These are phyloP conservation scores for Macroventuria anomochaeta DNA, from an alignment of 2,329 filamentous ascomycete species.

Conservation along the genomic window DNA sequence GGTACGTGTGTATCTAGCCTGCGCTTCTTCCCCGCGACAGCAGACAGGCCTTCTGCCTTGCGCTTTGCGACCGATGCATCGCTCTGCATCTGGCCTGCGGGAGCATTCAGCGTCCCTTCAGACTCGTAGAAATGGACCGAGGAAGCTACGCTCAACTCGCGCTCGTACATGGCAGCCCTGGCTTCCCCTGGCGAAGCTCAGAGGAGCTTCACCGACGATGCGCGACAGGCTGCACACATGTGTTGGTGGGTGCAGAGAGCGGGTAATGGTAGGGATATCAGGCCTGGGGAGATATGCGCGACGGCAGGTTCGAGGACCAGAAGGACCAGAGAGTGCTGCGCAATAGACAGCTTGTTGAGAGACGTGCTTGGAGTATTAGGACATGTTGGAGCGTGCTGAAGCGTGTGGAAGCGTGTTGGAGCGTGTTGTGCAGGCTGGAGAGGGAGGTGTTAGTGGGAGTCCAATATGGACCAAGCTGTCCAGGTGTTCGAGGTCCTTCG, in stretches of 20 bases:
- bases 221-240: conserved; percentile 40
- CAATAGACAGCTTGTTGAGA: not conserved
- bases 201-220: conserved; percentile 37
- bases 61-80: conserved; percentile 38
- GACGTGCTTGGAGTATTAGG: not conserved
- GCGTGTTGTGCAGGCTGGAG: not conserved
- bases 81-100: conserved; percentile 20
- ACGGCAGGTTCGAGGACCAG: not conserved
- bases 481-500: not conserved
- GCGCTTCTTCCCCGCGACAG: conserved; percentile 40
- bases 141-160: conserved; percentile 44
- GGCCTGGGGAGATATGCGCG: not conserved
- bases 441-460: not conserved
- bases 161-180: conserved; percentile 40
- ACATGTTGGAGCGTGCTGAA: not conserved
- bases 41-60: conserved; percentile 40
- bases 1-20: conserved; percentile 29
- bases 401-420: not conserved
- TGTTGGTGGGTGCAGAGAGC: conserved; percentile 10
- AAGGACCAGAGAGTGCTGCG: not conserved
- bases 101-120: conserved; percentile 28
- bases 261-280: not conserved
- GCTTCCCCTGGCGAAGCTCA: conserved; percentile 37
- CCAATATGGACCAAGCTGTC: not conserved
- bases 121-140: conserved; percentile 48